Percentiles rank a stretch among this genome's conserved stretches.
phyloP scores from a whole-genome alignment of 2,329 filamentous ascomycete genomes.

The Monilinia vaccinii-corymbosi region DNA sequence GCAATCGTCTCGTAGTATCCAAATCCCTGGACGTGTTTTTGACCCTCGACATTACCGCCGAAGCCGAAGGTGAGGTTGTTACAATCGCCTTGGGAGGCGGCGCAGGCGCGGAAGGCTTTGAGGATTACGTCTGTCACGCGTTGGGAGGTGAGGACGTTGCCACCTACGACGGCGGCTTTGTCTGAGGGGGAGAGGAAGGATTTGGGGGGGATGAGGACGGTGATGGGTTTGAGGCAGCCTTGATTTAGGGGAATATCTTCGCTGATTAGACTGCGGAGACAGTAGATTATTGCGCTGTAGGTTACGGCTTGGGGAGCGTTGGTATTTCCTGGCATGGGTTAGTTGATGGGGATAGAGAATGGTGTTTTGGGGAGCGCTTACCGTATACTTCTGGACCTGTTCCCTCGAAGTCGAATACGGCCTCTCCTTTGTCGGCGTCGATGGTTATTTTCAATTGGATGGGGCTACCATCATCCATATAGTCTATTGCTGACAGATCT shows the following conservation, averaged over 20 bases:
- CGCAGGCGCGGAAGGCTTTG: constrained; percentile 69
- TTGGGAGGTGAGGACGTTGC: constrained; percentile 73
- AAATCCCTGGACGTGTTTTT: constrained; percentile 61
- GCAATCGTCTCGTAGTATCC: constrained; percentile 84
- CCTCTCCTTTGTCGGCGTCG: constrained; percentile 62
- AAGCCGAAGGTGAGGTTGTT: constrained; percentile 84
- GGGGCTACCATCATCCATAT: constrained; percentile 79
- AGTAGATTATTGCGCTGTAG: constrained; percentile 80
- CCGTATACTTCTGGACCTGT: constrained; percentile 74
- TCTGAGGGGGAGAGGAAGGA: constrained; percentile 68
- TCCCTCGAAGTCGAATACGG: constrained; percentile 68
- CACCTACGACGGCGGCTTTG: constrained; percentile 72
- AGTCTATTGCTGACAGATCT: constrained; percentile 66
- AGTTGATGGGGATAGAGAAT: neutral
- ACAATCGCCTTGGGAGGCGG: constrained; percentile 70
- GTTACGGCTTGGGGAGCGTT: constrained; percentile 78
- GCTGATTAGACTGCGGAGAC: constrained; percentile 68
- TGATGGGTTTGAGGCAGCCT: constrained; percentile 70
- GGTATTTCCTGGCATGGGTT: constrained; percentile 46
- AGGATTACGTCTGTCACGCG: constrained; percentile 78
- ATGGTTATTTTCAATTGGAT: constrained; percentile 70
- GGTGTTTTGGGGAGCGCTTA: constrained; percentile 23
- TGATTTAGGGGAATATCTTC: constrained; percentile 82
- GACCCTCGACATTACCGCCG: constrained; percentile 53
- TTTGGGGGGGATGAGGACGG: constrained; percentile 61